Evolutionary conservation across 345 rosid species (phyloP).

Genomic region (Euphorbia peplus): DNA sequence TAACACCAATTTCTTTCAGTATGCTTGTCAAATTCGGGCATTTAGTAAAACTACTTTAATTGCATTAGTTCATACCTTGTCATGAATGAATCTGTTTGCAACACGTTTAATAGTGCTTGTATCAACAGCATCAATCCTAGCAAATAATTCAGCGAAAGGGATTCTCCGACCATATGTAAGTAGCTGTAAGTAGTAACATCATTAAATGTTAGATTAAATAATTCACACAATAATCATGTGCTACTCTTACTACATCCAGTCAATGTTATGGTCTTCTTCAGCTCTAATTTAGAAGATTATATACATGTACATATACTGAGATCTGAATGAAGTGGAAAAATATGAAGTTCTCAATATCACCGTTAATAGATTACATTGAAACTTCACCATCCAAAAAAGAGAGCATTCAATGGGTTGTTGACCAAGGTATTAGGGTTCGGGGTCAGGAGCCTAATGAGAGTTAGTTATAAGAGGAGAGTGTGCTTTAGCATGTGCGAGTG

Average conservation of each 20-base stretch:
- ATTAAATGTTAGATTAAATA: not conserved
- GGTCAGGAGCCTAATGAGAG: too few species aligned
- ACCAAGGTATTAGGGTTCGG: not conserved
- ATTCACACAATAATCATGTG: not conserved
- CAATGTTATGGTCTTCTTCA: not conserved
- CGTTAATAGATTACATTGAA: not conserved
- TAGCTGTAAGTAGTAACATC: slow-evolving; percentile 43
- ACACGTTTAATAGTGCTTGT: slow-evolving; percentile 80
- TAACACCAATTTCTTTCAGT: not conserved
- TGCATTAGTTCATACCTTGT: slow-evolving; percentile 50
- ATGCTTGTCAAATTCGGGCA: not conserved
- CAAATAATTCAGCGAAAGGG: slow-evolving; percentile 80
- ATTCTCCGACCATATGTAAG: slow-evolving; percentile 96
- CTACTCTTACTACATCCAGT: not conserved
- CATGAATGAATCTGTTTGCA: slow-evolving; percentile 82
- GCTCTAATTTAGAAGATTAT: not conserved
- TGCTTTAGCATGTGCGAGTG: too few species aligned
- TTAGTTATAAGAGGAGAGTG: too few species aligned
- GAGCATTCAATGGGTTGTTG: not conserved
- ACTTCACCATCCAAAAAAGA: not conserved
- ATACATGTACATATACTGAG: not conserved
- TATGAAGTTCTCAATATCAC: not conserved
- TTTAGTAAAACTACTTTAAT: not conserved
- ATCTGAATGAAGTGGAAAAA: not conserved
- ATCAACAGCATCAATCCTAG: slow-evolving; percentile 92